Evolutionary conservation across 805 yeast species (phyloP).

Genomic region (Hemisphaericaspora nanyangensis): DNA sequence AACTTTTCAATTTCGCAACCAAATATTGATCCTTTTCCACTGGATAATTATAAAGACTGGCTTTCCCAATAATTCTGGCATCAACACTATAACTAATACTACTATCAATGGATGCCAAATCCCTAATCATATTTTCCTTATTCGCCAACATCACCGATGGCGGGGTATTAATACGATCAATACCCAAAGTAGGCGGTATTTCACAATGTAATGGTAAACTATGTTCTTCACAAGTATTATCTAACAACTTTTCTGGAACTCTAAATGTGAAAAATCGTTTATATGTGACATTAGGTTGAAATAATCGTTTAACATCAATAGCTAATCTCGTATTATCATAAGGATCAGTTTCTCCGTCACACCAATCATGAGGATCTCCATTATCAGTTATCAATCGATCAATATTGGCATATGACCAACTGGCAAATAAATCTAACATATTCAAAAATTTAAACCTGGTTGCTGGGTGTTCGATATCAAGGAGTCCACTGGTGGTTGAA

Average conservation of each 20-base stretch:
- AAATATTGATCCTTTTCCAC: slow-evolving; percentile 29
- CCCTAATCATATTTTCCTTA: slow-evolving; percentile 21
- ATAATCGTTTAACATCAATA: slow-evolving; percentile 32
- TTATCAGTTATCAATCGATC: slow-evolving; percentile 36
- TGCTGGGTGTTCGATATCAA: slow-evolving; percentile 24
- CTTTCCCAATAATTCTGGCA: slow-evolving; percentile 39
- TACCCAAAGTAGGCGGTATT: slow-evolving; percentile 36
- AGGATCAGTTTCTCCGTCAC: slow-evolving; percentile 43
- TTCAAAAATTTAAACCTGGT: slow-evolving; percentile 36
- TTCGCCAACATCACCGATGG: slow-evolving; percentile 23
- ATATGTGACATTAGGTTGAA: slow-evolving; percentile 36
- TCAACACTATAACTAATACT: slow-evolving; percentile 32
- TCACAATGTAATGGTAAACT: slow-evolving; percentile 30
- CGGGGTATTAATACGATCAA: slow-evolving; percentile 19
- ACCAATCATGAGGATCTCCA: slow-evolving; percentile 44
- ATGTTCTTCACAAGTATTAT: slow-evolving; percentile 37
- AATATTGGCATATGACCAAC: slow-evolving; percentile 43
- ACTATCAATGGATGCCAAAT: slow-evolving; percentile 34
- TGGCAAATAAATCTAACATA: slow-evolving; percentile 42
- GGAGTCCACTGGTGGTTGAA: slow-evolving; percentile 15
- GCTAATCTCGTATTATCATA: slow-evolving; percentile 33
- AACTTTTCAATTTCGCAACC: slow-evolving; percentile 29
- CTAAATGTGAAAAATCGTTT: slow-evolving; percentile 40
- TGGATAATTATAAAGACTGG: slow-evolving; percentile 27
- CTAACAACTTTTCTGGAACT: slow-evolving; percentile 38